Evolutionary conservation across 495 filamentous ascomycete species (phyloP).

Genomic region (Schizothecium vesticola): DNA sequence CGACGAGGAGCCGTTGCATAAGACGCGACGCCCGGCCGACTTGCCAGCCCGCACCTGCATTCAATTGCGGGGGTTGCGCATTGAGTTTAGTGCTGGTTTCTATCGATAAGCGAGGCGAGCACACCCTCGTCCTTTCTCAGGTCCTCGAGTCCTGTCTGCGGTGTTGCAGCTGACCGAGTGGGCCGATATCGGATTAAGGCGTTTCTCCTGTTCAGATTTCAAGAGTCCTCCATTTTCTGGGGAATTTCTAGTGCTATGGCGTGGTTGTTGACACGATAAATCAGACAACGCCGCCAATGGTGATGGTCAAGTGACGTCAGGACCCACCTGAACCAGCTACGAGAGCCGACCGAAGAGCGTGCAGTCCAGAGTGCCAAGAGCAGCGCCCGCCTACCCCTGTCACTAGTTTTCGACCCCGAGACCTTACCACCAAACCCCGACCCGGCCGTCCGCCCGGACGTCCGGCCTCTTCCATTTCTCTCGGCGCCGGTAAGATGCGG

Average conservation of each 20-base stretch:
- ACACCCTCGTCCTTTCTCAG: background rate
- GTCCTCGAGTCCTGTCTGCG: background rate
- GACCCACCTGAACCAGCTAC: background rate
- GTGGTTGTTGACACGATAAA: background rate
- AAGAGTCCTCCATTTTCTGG: background rate
- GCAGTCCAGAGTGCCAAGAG: background rate
- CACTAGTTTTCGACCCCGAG: background rate
- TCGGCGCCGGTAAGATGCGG: background rate
- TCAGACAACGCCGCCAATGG: background rate
- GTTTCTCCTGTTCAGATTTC: background rate
- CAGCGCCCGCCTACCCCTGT: background rate
- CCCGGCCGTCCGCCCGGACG: background rate
- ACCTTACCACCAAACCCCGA: no score
- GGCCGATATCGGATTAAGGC: background rate
- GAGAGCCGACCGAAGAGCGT: background rate
- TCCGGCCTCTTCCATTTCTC: no score
- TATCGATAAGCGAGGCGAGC: conserved; percentile 13
- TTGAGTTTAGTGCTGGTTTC: background rate
- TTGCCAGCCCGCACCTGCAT: conserved; percentile 2
- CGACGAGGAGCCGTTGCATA: background rate
- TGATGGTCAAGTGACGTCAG: background rate
- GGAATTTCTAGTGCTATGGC: background rate
- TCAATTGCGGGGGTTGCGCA: conserved; percentile 14
- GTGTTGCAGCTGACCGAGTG: background rate
- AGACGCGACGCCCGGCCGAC: background rate